Base-by-base conservation (phyloP, 768 basidiomycete species). In the Boletus subcaerulescens region DNA sequence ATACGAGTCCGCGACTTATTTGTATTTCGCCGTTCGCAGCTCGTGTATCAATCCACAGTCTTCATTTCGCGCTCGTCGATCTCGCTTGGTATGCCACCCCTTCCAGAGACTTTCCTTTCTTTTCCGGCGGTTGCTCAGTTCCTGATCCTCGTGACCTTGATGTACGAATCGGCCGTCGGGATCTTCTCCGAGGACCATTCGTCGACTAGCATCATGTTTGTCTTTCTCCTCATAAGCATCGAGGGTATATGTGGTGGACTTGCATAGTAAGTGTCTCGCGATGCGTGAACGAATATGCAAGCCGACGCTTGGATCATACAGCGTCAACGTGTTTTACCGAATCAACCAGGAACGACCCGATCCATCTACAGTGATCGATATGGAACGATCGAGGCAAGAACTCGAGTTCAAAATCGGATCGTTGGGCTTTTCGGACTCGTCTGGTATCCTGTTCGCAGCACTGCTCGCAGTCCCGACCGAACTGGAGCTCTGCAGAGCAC, bases 231-330 rank as follows among this genome's bases (percentile, higher is more conserved):
- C 44, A 86, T 99, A 62, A 84, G 88, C 58, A 56, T 92, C 9
- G 96, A 99, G 69, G 96, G 96, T 3, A 77, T 97, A 42, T 96
- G 93, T 59, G 96, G 96, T 31, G 96, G 96, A 5, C 77, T 89
- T 12, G 93, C 92, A 15, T 98, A 97, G 91, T 92, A 63, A 67
- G 89, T 47, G 5, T 52, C 10, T 26, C 17, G 13, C 13, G 24
- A n/a, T 2, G 4, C 10, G 20, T 26, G 13, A 1, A 14, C 11
- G 45, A 31, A 17, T 2, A 45, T 22, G 22, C 20, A 32, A 13
- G 17, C 40, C 56, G 43, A 56, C 36, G 3, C 31, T 12, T 20
- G 39, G 26, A 1, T 8, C 29, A 17, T 36, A 36, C 45, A 91
- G 91, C 61, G 93, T 95, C 46, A 94, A 92, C 63, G 89, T 86